Conservation (phyloP, 192 early-diverging fungal species). For the Linnemannia exigua region DNA sequence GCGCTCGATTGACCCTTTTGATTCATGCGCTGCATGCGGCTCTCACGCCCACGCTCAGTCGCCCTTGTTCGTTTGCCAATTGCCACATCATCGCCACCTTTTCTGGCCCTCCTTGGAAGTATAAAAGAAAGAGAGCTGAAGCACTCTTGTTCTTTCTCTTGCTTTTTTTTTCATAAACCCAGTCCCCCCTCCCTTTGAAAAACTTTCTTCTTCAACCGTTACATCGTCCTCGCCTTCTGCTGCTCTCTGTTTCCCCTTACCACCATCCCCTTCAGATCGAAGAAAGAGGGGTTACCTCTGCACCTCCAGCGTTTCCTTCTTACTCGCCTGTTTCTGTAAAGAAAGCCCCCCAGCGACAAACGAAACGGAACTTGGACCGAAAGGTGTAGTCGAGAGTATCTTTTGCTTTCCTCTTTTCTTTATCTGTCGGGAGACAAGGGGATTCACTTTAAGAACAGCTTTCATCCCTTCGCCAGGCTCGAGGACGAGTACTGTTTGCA, state of each 20-base stretch:
- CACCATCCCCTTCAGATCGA: background rate
- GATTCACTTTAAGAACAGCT: background rate
- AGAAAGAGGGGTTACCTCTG: background rate
- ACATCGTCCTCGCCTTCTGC: background rate
- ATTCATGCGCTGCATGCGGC: background rate
- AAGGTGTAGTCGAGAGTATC: background rate
- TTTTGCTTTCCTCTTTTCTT: background rate
- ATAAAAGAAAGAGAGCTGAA: background rate
- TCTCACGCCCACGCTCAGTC: too few relatives aligned
- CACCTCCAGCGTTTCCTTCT: conserved; percentile 6
- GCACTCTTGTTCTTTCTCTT: background rate
- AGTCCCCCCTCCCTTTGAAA: background rate
- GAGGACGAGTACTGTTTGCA: background rate
- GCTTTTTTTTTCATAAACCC: conserved; percentile 2
- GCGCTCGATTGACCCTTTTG: background rate
- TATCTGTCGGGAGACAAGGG: background rate
- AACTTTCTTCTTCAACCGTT: background rate
- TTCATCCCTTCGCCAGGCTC: too few relatives aligned
- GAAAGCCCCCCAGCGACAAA: background rate
- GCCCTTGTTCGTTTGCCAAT: background rate
- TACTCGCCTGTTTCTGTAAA: background rate
- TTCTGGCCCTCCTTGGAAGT: background rate
- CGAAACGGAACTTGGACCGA: background rate
- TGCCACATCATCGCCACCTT: conserved; percentile 4
- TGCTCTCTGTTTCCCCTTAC: background rate